A percentile compares a stretch with the other conserved stretches of the same genome.
Conservation (phyloP, 441 rosid species). For the Kokia cookei region DNA sequence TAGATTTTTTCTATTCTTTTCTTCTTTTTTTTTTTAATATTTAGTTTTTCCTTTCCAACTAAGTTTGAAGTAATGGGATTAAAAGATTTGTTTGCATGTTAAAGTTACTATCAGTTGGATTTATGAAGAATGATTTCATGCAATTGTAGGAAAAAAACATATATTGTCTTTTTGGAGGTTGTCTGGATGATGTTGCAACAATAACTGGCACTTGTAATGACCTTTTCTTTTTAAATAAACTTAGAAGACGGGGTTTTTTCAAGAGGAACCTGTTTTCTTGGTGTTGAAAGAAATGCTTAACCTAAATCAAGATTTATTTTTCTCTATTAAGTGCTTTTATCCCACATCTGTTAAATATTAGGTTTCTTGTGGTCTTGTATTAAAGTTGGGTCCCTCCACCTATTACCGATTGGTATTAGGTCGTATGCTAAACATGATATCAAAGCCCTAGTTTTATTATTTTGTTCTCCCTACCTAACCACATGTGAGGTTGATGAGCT, state of each 20-base stretch:
- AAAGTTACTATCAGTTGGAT: neutral
- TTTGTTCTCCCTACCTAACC: neutral
- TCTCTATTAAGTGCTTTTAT: neutral
- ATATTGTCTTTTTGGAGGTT: neutral
- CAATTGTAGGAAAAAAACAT: neutral
- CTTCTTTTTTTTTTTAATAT: neutral
- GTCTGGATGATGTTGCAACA: neutral
- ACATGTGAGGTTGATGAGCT: neutral
- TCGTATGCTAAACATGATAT: neutral
- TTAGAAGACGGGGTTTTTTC: neutral
- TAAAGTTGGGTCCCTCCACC: neutral
- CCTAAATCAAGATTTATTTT: constrained; percentile 2
- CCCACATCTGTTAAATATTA: neutral
- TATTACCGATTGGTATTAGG: neutral
- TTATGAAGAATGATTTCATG: neutral
- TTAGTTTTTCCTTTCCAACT: neutral
- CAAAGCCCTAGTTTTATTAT: neutral
- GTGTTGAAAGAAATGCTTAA: neutral
- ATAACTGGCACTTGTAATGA: neutral
- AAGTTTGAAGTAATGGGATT: neutral
- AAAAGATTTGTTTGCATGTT: neutral
- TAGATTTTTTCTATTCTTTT: neutral
- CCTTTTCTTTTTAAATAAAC: neutral
- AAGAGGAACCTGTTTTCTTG: neutral
- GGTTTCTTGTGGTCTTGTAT: neutral